A percentile compares a stretch with the other conserved stretches of the same genome.
Evolutionary conservation across 495 filamentous ascomycete species (phyloP).

Genomic region (Aspergillus diversus): DNA sequence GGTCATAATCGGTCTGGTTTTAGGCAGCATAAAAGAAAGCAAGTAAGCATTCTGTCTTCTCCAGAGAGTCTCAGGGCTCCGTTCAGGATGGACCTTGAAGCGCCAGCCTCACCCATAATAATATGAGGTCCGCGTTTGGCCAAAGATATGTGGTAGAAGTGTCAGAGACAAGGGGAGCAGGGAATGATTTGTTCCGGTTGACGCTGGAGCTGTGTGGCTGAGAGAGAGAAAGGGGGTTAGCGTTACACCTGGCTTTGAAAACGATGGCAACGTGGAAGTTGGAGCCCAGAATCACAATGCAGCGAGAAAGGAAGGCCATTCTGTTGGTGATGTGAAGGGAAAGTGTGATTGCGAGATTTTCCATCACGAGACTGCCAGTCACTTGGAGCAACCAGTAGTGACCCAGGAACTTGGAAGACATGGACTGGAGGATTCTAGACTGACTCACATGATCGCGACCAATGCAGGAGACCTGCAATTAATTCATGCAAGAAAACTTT

Average conservation of each 20-base stretch:
- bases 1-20: too few relatives aligned
- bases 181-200: slow-evolving; percentile 69
- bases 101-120: slow-evolving; percentile 97
- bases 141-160: slow-evolving; percentile 97
- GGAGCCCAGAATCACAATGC: too few relatives aligned
- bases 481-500: slow-evolving; percentile 5
- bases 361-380: background rate
- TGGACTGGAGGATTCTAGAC: background rate
- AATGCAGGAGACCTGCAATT: slow-evolving; percentile 18
- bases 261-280: slow-evolving; percentile 18
- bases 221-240: slow-evolving; percentile 4
- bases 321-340: background rate
- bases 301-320: background rate
- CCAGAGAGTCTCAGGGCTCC: slow-evolving; percentile 77
- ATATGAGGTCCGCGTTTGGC: slow-evolving; percentile 96
- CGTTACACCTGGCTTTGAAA: slow-evolving; percentile 17
- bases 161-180: slow-evolving; percentile 81
- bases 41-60: too few relatives aligned
- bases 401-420: background rate
- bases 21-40: too few relatives aligned
- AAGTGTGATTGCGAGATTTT: background rate
- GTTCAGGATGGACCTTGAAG: slow-evolving; percentile 90
- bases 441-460: slow-evolving; percentile 17
- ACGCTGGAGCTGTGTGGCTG: background rate
- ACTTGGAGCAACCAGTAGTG: background rate